Evolutionary conservation across 768 basidiomycete genomes (phyloP).

Genomic region (Suillus tomentosus): DNA sequence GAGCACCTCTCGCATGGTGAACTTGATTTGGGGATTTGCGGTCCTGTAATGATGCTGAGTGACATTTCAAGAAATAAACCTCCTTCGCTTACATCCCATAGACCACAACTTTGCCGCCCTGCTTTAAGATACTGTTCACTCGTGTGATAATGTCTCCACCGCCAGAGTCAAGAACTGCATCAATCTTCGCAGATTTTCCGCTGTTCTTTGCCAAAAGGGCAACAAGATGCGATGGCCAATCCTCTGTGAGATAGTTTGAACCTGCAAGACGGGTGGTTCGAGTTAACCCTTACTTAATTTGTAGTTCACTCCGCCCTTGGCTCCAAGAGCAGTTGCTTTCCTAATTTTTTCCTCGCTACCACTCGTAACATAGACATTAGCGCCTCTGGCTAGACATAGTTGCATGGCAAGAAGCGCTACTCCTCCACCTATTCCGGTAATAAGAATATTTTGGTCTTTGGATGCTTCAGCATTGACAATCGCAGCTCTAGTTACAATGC

Average conservation of each 20-base stretch:
- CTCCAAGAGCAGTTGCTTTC: constrained; percentile 67
- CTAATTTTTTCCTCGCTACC: constrained; percentile 68
- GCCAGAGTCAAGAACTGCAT: constrained; percentile 69
- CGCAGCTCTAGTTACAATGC: constrained; percentile 49
- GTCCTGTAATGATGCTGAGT: constrained; percentile 48
- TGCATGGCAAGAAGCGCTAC: constrained; percentile 80
- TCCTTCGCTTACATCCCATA: constrained; percentile 60
- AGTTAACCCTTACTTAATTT: constrained; percentile 50
- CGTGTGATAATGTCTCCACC: constrained; percentile 65
- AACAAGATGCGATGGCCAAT: constrained; percentile 54
- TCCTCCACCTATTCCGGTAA: constrained; percentile 84
- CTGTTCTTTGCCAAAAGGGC: constrained; percentile 41
- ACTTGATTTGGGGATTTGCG: constrained; percentile 53
- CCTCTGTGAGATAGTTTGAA: constrained; percentile 32
- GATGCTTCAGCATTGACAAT: constrained; percentile 65
- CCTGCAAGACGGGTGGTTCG: background rate
- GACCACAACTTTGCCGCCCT: constrained; percentile 60
- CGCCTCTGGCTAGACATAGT: constrained; percentile 71
- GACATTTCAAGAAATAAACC: background rate
- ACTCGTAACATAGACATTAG: constrained; percentile 83
- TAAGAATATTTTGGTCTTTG: constrained; percentile 69
- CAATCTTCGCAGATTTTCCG: constrained; percentile 39
- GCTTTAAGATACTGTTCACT: constrained; percentile 50
- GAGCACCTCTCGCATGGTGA: constrained; percentile 81
- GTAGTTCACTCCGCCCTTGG: constrained; percentile 77